phyloP scores from a whole-genome alignment of 176 grass and related monocot genomes.

The Leersia perrieri region DNA sequence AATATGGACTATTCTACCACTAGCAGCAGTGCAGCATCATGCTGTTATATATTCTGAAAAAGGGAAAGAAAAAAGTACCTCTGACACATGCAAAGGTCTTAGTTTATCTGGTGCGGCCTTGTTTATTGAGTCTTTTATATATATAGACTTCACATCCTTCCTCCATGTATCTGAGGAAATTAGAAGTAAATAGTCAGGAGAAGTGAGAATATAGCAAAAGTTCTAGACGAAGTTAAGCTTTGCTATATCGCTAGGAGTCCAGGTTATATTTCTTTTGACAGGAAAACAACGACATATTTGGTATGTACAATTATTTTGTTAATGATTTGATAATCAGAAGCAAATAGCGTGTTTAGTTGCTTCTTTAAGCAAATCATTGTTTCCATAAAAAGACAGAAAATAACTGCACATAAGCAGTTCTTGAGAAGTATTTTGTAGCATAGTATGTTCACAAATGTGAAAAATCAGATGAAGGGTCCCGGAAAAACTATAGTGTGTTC shows the following conservation, averaged over 20 bases:
- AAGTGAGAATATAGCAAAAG: neutral
- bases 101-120: conserved; percentile 59
- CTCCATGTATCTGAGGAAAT: conserved; percentile 81
- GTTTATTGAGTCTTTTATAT: conserved; percentile 61
- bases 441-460: neutral
- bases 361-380: neutral
- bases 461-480: neutral
- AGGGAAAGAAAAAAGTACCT: conserved; percentile 36
- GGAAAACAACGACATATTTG: neutral
- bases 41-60: neutral
- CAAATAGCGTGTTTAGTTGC: neutral
- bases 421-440: conserved; percentile 13
- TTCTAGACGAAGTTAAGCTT: neutral
- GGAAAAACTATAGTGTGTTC: conserved; percentile 12
- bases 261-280: neutral
- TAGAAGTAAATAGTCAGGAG: conserved; percentile 16
- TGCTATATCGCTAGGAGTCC: neutral
- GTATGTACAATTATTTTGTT: neutral
- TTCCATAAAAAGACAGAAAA: neutral
- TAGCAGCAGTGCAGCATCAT: neutral
- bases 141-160: conserved; percentile 63
- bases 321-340: neutral
- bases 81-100: conserved; percentile 55
- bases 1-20: neutral
- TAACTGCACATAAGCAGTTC: neutral